Conservation (phyloP, 208 protist genomes). For the Trypanosoma scelopori region DNA sequence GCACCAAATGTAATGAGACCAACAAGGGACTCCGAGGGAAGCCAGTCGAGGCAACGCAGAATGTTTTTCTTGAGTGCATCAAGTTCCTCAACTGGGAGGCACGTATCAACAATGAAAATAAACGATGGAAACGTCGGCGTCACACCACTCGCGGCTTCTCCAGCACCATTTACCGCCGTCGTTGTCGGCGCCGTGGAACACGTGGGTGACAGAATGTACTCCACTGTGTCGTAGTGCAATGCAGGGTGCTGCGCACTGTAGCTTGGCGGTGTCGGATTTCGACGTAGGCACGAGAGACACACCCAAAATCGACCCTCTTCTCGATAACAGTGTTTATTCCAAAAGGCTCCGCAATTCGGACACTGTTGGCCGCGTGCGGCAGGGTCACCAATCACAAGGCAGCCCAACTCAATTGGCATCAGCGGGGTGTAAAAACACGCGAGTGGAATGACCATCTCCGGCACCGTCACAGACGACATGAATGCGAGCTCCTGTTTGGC, state of each 20-base stretch:
- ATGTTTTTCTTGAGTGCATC: conserved; percentile 91
- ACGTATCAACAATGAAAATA: conserved; percentile 97
- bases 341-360: conserved; percentile 71
- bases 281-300: conserved; percentile 71
- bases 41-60: conserved; percentile 87
- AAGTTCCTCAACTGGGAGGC: conserved; percentile 91
- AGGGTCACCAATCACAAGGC: conserved; percentile 53
- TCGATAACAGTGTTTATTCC: conserved; percentile 53
- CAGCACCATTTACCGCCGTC: conserved; percentile 16
- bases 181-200: conserved; percentile 7
- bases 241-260: conserved; percentile 64
- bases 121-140: conserved; percentile 36
- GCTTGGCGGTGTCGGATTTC: conserved; percentile 50
- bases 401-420: conserved; percentile 40
- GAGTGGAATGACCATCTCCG: conserved; percentile 87
- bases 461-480: conserved; percentile 41
- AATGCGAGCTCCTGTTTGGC: conserved; percentile 33
- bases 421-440: conserved; percentile 90
- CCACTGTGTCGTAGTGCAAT: conserved; percentile 74
- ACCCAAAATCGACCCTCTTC: conserved; percentile 78
- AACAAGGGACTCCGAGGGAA: conserved; percentile 94
- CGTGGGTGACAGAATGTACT: conserved; percentile 51
- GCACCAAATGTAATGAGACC: conserved; percentile 97
- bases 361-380: conserved; percentile 48
- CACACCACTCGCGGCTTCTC: neutral